These are phyloP conservation scores for Rhazya stricta DNA, from an alignment of 257 asterid species.

Conservation along the genomic window DNA sequence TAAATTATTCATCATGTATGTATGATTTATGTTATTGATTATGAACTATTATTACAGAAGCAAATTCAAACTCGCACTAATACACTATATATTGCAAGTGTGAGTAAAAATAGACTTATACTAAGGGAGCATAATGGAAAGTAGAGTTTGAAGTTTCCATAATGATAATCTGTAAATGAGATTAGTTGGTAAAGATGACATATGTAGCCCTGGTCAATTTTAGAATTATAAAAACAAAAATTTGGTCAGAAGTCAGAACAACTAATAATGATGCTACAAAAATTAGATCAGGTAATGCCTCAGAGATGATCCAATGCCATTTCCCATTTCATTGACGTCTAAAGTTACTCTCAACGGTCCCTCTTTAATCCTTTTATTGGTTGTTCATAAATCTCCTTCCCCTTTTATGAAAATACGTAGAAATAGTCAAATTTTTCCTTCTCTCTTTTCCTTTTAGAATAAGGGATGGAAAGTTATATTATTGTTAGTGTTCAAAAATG, in stretches of 20 bases:
- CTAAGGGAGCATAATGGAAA: background rate
- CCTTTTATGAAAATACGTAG: background rate
- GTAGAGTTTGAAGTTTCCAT: background rate
- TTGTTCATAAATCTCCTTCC: background rate
- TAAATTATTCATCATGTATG: too few relatives aligned
- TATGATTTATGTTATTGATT: too few relatives aligned
- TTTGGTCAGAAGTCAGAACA: constrained; percentile 8
- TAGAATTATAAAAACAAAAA: background rate
- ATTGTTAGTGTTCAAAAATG: too few relatives aligned
- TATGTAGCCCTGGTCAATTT: background rate
- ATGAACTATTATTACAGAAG: background rate
- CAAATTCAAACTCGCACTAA: background rate
- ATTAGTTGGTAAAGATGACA: background rate
- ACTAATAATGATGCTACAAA: background rate
- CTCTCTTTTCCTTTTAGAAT: too few relatives aligned
- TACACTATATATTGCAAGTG: too few relatives aligned
- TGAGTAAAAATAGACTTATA: too few relatives aligned
- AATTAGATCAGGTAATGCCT: background rate
- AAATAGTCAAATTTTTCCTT: too few relatives aligned
- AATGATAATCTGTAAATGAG: background rate
- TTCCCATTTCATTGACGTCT: constrained; percentile 1
- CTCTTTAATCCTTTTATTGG: background rate
- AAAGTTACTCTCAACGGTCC: background rate
- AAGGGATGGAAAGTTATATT: too few relatives aligned
- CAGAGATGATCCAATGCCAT: background rate